A percentile compares a stretch with the other conserved stretches of the same genome.
These are phyloP conservation scores for Leccinum huronense DNA, from an alignment of 1,284 basidiomycete species.

Conservation along the genomic window DNA sequence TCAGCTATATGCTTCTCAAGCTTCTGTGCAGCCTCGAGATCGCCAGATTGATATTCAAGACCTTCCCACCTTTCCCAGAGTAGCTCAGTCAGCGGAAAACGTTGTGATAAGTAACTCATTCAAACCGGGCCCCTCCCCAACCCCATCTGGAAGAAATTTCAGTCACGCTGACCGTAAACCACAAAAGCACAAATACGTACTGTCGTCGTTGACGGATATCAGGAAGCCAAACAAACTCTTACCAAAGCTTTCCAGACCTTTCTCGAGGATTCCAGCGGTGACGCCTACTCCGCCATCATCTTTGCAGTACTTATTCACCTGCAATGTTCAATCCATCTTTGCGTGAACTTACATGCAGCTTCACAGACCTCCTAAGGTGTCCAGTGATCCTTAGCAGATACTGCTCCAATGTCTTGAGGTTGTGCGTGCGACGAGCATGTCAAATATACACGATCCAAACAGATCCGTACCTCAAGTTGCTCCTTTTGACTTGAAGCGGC, in stretches of 20 bases:
- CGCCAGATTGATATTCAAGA: constrained; percentile 95
- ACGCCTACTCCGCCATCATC: constrained; percentile 61
- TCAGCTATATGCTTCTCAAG: constrained; percentile 88
- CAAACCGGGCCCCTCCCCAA: constrained; percentile 70
- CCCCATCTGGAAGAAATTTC: constrained; percentile 49
- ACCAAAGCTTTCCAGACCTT: constrained; percentile 84
- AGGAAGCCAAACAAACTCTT: constrained; percentile 94
- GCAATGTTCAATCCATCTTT: constrained; percentile 6
- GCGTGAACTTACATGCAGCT: constrained; percentile 67
- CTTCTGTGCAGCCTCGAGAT: constrained; percentile 85
- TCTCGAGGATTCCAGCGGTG: constrained; percentile 91
- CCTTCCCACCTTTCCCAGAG: constrained; percentile 96
- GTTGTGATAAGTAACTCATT: constrained; percentile 70
- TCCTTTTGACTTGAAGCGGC: constrained; percentile 38
- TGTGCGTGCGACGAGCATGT: constrained; percentile 47
- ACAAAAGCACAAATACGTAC: constrained; percentile 47
- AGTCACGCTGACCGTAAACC: constrained; percentile 1
- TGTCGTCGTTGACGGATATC: constrained; percentile 93
- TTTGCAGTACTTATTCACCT: constrained; percentile 41
- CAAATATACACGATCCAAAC: constrained; percentile 91
- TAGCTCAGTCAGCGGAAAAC: constrained; percentile 76
- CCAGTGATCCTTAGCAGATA: constrained; percentile 84
- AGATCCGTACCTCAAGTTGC: constrained; percentile 52
- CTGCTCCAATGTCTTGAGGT: constrained; percentile 70
- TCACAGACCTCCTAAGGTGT: constrained; percentile 94